Conservation (phyloP, 1,284 basidiomycete species). For the Cryptococcus maquisensis region DNA sequence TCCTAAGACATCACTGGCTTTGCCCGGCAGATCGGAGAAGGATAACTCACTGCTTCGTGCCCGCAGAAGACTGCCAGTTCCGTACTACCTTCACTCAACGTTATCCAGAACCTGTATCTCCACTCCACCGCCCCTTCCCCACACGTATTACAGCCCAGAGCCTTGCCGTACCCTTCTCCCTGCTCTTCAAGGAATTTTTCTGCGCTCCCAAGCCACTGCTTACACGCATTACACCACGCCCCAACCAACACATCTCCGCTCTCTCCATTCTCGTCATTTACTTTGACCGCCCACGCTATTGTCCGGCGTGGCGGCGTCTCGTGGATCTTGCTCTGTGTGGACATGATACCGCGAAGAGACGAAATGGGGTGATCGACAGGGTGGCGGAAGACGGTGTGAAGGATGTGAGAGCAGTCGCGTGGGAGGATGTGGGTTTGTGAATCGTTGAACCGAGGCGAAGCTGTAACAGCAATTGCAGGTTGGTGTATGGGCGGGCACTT, state of each 20-base stretch:
- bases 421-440: not conserved
- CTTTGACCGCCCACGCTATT: conserved; percentile 7
- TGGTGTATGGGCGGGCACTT: too few relatives aligned
- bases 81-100: conserved; percentile 23
- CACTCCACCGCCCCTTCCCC: conserved; percentile 19
- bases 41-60: not conserved
- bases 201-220: conserved; percentile 3
- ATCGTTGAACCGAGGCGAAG: too few relatives aligned
- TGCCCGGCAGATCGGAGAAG: not conserved
- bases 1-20: conserved; percentile 3
- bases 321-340: not conserved
- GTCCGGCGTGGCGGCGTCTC: not conserved
- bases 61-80: conserved; percentile 7
- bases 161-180: not conserved
- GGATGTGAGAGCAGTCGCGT: not conserved
- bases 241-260: conserved; percentile 3
- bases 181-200: too few relatives aligned
- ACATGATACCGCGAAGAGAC: not conserved
- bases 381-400: not conserved
- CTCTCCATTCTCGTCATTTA: conserved; percentile 17
- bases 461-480: too few relatives aligned
- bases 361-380: not conserved
- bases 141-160: conserved; percentile 19
- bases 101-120: conserved; percentile 25
- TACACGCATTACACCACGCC: conserved; percentile 14